Evolutionary conservation across 2,329 filamentous ascomycete genomes (phyloP).

Genomic region (Diplodia sapinea): DNA sequence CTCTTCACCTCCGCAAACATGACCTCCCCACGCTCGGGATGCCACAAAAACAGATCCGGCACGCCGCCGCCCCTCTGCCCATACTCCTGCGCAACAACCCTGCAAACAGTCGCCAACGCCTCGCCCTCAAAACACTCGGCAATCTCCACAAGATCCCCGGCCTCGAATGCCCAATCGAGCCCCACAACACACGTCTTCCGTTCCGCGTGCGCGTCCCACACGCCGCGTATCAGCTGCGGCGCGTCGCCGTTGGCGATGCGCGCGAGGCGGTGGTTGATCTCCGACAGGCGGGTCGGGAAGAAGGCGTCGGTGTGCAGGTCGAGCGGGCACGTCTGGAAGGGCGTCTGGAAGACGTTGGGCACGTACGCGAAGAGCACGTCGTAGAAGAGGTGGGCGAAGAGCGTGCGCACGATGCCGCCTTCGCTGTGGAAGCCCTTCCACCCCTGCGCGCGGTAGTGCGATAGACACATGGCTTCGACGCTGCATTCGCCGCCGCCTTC

Average conservation of each 20-base stretch:
- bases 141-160: conserved; percentile 80
- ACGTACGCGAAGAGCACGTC: conserved; percentile 92
- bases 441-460: conserved; percentile 78
- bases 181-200: conserved; percentile 85
- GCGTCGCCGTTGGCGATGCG: conserved; percentile 80
- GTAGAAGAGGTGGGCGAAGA: conserved; percentile 84
- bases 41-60: conserved; percentile 92
- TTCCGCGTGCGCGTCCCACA: conserved; percentile 72
- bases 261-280: conserved; percentile 86
- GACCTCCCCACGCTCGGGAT: conserved; percentile 56
- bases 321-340: conserved; percentile 90
- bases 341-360: conserved; percentile 95
- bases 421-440: conserved; percentile 97
- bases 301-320: conserved; percentile 94
- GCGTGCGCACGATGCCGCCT: conserved; percentile 87
- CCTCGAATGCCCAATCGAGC: conserved; percentile 85
- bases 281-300: conserved; percentile 80
- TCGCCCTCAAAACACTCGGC: conserved; percentile 77
- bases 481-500: conserved; percentile 75
- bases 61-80: conserved; percentile 83
- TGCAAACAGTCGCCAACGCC: conserved; percentile 83
- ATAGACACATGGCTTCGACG: conserved; percentile 94
- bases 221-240: conserved; percentile 70
- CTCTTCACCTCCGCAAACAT: conserved; percentile 71
- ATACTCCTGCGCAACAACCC: conserved; percentile 96